phyloP scores from a whole-genome alignment of 139 green algal species.

The Mychonastes homosphaera region DNA sequence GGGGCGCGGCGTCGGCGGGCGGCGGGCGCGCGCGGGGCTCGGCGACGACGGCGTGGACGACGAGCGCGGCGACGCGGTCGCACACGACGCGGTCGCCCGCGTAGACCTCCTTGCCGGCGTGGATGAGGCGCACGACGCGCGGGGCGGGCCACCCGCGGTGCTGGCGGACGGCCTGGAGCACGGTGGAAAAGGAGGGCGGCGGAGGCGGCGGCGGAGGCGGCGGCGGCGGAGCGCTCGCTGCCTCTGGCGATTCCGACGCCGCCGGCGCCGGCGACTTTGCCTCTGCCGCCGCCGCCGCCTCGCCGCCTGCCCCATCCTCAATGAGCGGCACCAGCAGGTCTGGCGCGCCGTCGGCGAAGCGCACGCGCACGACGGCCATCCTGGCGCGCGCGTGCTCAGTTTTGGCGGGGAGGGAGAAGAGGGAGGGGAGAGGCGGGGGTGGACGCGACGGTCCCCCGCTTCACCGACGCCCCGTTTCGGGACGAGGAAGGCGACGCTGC shows the following conservation, averaged over 20 bases:
- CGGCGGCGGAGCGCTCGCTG: not conserved
- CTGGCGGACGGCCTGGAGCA: not conserved
- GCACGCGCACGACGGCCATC: no score
- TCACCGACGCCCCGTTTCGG: no score
- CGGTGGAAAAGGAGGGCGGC: not conserved
- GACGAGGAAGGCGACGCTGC: no score
- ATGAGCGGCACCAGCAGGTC: no score
- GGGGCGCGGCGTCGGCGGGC: not conserved
- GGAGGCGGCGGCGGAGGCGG: not conserved
- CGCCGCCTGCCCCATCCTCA: no score
- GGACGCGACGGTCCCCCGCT: no score
- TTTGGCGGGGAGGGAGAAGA: no score
- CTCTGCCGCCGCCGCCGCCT: no score
- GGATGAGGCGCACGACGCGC: constrained; percentile 23
- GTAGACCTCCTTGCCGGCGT: constrained; percentile 26
- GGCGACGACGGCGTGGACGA: constrained; percentile 28
- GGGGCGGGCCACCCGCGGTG: not conserved
- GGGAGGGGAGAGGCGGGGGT: no score
- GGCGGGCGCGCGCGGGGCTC: constrained; percentile 2
- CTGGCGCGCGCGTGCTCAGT: no score
- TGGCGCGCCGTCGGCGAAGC: no score
- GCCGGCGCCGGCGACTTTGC: no score
- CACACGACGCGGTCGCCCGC: constrained; percentile 18
- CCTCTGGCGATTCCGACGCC: not conserved
- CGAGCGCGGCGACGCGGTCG: constrained; percentile 6